Evolutionary conservation across 306 rosid genomes (phyloP).

Genomic region (Prunus persica): Prunus_persica_NCBIv2 NC_034014.1:3564501-3565000

Average conservation of each 20-base stretch:
- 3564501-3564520: neutral
- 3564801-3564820: constrained; percentile 36
- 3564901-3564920: constrained; percentile 25
- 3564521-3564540: neutral
- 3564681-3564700: constrained; percentile 6
- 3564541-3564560: constrained; percentile 40
- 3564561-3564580: constrained; percentile 95
- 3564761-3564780: constrained; percentile 89
- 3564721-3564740: neutral
- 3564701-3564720: neutral
- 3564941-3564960: constrained; percentile 54
- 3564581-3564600: constrained; percentile 97
- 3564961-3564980: constrained; percentile 67
- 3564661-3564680: constrained; percentile 55
- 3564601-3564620: constrained; percentile 56
- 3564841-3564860: constrained; percentile 40
- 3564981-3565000: constrained; percentile 75
- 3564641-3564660: constrained; percentile 87
- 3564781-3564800: constrained; percentile 33
- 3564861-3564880: constrained; percentile 37
- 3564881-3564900: constrained; percentile 38
- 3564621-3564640: constrained; percentile 51
- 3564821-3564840: constrained; percentile 40
- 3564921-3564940: constrained; percentile 16
- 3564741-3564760: neutral